Evolutionary conservation across 805 yeast species (phyloP).

Genomic region (Maudiozyma saulgeensis): DNA sequence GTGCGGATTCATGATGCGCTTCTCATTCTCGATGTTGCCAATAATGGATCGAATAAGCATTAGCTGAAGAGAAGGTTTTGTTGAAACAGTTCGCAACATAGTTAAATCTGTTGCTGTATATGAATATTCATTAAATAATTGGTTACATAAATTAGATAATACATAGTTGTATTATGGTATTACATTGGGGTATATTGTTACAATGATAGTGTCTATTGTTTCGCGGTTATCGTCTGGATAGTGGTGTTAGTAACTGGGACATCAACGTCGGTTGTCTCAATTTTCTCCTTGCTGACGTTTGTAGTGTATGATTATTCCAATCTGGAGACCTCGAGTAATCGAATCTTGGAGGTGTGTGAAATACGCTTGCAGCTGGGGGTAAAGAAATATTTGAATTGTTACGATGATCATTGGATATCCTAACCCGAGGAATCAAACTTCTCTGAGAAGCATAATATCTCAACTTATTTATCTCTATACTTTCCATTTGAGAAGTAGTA

Average conservation of each 20-base stretch:
- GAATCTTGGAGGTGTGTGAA: background rate
- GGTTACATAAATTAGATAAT: background rate
- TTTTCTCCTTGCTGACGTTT: conserved; percentile 1
- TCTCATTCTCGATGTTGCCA: too few relatives aligned
- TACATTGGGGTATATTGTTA: background rate
- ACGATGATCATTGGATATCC: too few relatives aligned
- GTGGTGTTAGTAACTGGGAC: conserved; percentile 9
- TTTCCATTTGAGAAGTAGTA: too few relatives aligned
- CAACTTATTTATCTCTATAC: too few relatives aligned
- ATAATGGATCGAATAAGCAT: too few relatives aligned
- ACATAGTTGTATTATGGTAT: background rate
- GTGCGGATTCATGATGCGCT: too few relatives aligned
- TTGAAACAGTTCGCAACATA: too few relatives aligned
- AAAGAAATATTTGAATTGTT: too few relatives aligned
- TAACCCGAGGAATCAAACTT: too few relatives aligned
- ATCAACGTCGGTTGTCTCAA: conserved; percentile 19
- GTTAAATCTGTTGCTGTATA: background rate
- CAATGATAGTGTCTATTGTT: background rate
- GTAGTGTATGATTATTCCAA: background rate
- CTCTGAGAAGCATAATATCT: too few relatives aligned
- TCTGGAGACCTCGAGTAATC: background rate
- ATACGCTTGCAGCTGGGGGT: background rate
- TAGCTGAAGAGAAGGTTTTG: too few relatives aligned
- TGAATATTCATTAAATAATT: background rate
- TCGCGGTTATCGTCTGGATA: background rate